Percentiles rank a stretch among this genome's conserved stretches.
Evolutionary conservation across 139 green algal genomes (phyloP).

Genomic region (Chlamydomonas asymmetrica): DNA sequence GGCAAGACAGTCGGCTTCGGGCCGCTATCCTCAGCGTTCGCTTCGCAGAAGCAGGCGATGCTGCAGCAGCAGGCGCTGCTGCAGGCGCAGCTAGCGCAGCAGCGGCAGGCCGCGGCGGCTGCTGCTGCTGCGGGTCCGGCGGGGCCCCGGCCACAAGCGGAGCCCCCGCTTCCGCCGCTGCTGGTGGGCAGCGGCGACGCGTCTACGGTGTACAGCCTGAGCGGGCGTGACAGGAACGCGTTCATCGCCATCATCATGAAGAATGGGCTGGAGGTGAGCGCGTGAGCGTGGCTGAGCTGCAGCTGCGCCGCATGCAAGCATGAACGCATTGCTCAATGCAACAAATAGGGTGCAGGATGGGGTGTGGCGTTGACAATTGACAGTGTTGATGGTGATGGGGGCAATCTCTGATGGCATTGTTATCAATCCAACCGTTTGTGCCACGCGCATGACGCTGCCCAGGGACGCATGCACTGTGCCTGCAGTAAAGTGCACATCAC

Average conservation of each 20-base stretch:
- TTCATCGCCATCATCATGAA: slow-evolving; percentile 30
- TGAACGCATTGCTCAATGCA: slow-evolving; percentile 1
- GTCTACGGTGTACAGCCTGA: slow-evolving; percentile 19
- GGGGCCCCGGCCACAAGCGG: no score
- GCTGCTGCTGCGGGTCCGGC: background rate
- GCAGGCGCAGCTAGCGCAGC: background rate
- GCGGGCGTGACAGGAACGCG: slow-evolving; percentile 4
- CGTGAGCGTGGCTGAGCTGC: slow-evolving; percentile 1
- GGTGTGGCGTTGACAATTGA: no score
- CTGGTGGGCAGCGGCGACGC: background rate
- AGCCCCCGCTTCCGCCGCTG: slow-evolving; percentile 10
- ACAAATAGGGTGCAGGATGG: no score
- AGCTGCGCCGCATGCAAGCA: background rate
- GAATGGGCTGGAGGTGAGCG: slow-evolving; percentile 27
- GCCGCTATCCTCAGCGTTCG: background rate
- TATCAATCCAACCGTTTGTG: no score
- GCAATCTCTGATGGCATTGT: no score
- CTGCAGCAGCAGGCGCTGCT: background rate
- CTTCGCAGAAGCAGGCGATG: background rate
- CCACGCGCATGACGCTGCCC: no score
- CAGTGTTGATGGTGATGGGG: no score
- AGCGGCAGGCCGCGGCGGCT: background rate
- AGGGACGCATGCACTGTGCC: no score
- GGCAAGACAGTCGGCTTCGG: background rate
- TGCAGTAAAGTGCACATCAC: no score